phyloP scores from a whole-genome alignment of 2,329 filamentous ascomycete genomes.

The Alternaria triticimaculans region DNA sequence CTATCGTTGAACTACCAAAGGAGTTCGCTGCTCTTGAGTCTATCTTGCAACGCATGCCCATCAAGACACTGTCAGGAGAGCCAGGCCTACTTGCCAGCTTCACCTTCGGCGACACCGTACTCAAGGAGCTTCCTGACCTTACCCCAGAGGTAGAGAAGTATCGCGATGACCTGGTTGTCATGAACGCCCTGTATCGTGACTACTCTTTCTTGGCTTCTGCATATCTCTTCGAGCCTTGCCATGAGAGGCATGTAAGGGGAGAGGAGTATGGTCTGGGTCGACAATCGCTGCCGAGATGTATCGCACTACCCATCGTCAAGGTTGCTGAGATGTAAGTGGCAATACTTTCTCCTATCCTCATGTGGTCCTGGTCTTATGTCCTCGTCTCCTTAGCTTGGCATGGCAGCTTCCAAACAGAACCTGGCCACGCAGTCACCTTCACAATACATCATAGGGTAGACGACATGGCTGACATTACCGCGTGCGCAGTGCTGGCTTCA shows the following conservation, averaged over 20 bases:
- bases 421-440: neutral
- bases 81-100: slow-evolving; percentile 79
- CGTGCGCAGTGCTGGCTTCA: slow-evolving; percentile 68
- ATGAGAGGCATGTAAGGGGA: slow-evolving; percentile 71
- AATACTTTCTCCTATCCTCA: neutral
- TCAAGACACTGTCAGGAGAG: slow-evolving; percentile 73
- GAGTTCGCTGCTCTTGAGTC: slow-evolving; percentile 77
- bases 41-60: slow-evolving; percentile 78
- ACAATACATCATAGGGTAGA: too few species aligned
- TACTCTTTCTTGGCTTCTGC: slow-evolving; percentile 91
- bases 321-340: slow-evolving; percentile 81
- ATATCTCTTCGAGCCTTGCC: slow-evolving; percentile 90
- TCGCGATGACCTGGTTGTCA: slow-evolving; percentile 73
- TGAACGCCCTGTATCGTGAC: slow-evolving; percentile 89
- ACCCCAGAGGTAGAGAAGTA: slow-evolving; percentile 74
- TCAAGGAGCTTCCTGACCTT: slow-evolving; percentile 77
- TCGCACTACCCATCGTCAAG: slow-evolving; percentile 81
- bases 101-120: slow-evolving; percentile 76
- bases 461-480: slow-evolving; percentile 24
- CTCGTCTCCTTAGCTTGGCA: neutral
- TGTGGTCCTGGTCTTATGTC: neutral
- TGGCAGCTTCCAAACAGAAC: neutral
- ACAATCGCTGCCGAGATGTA: slow-evolving; percentile 72
- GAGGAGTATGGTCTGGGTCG: slow-evolving; percentile 80
- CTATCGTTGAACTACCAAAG: slow-evolving; percentile 64